Percentiles rank a stretch among this genome's conserved stretches.
Evolutionary conservation across 2,329 filamentous ascomycete genomes (phyloP).

Genomic region (Fusarium illudens): DNA sequence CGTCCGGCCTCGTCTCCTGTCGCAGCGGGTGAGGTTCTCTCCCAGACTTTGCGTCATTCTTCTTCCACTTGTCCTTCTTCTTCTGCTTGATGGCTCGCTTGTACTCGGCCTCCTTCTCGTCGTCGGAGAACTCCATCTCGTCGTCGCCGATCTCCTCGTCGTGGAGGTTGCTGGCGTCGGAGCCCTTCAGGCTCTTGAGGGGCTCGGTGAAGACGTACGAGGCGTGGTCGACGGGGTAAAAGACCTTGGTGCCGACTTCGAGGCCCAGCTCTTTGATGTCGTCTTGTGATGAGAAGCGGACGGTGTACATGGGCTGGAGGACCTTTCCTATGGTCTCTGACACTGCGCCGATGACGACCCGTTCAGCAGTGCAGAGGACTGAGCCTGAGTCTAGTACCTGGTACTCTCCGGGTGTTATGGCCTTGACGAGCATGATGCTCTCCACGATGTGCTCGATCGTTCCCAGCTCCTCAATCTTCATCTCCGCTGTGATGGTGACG

Average conservation of each 20-base stretch:
- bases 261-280: constrained; percentile 75
- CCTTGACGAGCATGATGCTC: constrained; percentile 80
- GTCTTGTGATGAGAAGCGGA: constrained; percentile 74
- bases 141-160: constrained; percentile 89
- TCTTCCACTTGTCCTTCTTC: constrained; percentile 60
- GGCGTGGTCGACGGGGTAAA: constrained; percentile 81
- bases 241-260: constrained; percentile 74
- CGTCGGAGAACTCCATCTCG: constrained; percentile 95
- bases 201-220: constrained; percentile 87
- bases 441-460: constrained; percentile 80
- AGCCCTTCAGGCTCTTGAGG: constrained; percentile 81
- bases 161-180: constrained; percentile 92
- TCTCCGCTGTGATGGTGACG: constrained; percentile 78
- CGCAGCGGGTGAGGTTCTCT: constrained; percentile 52
- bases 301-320: constrained; percentile 84
- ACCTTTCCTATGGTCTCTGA: constrained; percentile 87
- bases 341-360: constrained; percentile 81
- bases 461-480: constrained; percentile 80
- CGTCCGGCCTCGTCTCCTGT: constrained; percentile 50
- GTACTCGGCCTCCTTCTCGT: constrained; percentile 89
- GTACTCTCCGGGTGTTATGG: constrained; percentile 80
- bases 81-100: constrained; percentile 75
- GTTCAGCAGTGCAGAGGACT: constrained; percentile 79
- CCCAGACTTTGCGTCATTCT: constrained; percentile 51
- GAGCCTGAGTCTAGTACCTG: constrained; percentile 86